Percentiles rank a stretch among this genome's conserved stretches.
Conservation (phyloP, 306 rosid genomes). For the Alnus rubra region DNA sequence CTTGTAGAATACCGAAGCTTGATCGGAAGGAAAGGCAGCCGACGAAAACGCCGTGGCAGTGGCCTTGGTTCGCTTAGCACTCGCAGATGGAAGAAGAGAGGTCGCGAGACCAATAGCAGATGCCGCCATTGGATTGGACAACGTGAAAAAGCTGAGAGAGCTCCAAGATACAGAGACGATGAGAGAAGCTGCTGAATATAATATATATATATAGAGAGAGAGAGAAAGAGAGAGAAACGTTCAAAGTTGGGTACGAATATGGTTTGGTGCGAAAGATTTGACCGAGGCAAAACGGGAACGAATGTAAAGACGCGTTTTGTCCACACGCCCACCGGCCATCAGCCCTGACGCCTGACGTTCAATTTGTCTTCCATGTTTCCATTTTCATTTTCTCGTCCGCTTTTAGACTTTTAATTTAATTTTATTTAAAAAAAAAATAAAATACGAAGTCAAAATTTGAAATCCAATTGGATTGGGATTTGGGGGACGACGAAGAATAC, state of each 20-base stretch:
- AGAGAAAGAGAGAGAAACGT: conserved; percentile 6
- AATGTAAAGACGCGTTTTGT: not conserved
- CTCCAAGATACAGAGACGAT: not conserved
- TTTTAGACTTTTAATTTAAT: too few relatives aligned
- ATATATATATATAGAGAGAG: not conserved
- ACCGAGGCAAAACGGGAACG: not conserved
- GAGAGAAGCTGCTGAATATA: not conserved
- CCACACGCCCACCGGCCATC: conserved; percentile 16
- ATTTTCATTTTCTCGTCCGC: too few relatives aligned
- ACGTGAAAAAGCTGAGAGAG: not conserved
- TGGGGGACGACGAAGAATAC: too few relatives aligned
- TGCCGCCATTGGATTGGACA: conserved; percentile 37
- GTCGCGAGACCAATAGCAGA: conserved; percentile 33
- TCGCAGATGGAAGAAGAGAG: conserved; percentile 3
- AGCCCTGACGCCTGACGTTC: too few relatives aligned
- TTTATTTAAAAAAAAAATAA: too few relatives aligned
- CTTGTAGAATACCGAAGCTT: conserved; percentile 12
- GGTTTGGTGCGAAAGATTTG: conserved; percentile 34
- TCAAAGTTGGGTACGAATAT: conserved; percentile 16
- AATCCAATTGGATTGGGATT: too few relatives aligned
- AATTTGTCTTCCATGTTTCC: too few relatives aligned
- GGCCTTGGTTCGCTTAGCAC: conserved; percentile 18
- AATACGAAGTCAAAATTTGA: too few relatives aligned
- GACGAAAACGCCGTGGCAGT: conserved; percentile 23
- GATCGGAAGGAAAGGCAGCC: conserved; percentile 14